Conservation (phyloP, 441 rosid genomes). For the Raphanus hybrid region DNA sequence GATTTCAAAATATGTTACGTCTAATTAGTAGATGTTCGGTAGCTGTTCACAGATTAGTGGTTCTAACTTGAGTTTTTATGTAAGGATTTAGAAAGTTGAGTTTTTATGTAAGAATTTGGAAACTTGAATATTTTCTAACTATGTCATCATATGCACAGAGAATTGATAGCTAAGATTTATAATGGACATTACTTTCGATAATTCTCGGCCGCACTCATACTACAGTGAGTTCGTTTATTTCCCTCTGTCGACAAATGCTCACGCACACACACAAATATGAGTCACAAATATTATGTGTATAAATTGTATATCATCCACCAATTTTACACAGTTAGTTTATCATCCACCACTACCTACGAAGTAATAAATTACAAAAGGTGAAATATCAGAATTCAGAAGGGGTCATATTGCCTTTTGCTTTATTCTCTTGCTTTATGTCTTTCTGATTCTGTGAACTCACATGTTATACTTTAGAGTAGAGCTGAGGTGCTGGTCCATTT, state of each 20-base stretch:
- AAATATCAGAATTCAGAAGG: conserved; percentile 20
- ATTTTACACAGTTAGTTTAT: background rate
- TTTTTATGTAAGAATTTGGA: background rate
- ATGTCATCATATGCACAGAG: conserved; percentile 1
- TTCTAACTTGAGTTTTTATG: background rate
- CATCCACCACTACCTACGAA: conserved; percentile 25
- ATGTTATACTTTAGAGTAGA: conserved; percentile 40
- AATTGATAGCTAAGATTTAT: conserved; percentile 28
- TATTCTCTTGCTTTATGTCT: conserved; percentile 36
- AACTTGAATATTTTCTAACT: background rate
- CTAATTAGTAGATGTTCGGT: background rate
- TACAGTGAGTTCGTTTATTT: background rate
- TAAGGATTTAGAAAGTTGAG: background rate
- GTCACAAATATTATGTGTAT: background rate
- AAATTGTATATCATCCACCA: background rate
- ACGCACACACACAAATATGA: background rate
- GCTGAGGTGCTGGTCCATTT: conserved; percentile 29
- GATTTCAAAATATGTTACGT: background rate
- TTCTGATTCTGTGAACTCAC: conserved; percentile 45
- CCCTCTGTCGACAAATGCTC: background rate
- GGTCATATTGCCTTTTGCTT: conserved; percentile 37
- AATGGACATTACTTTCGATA: conserved; percentile 11
- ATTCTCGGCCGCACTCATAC: conserved; percentile 8
- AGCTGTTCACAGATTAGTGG: background rate
- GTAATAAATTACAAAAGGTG: conserved; percentile 14